Percentiles rank a stretch among this genome's conserved stretches.
These are phyloP conservation scores for Neophaeococcomyces mojaviensis DNA, from an alignment of 2,329 filamentous ascomycete species.

Conservation along the genomic window DNA sequence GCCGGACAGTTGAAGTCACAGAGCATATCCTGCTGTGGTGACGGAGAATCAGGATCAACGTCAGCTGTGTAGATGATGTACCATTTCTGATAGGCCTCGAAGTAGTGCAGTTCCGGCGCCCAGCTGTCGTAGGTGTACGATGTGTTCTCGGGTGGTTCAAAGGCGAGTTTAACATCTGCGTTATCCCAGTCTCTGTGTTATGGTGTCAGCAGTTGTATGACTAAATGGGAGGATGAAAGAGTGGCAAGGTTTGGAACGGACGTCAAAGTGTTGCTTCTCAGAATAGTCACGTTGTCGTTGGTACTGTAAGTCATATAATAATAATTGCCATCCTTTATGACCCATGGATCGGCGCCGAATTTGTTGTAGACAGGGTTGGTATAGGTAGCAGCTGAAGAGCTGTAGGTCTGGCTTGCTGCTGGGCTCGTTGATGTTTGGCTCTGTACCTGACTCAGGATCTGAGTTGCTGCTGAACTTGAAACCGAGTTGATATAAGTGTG, in stretches of 20 bases:
- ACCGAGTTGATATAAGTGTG: no score
- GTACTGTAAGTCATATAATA: constrained; percentile 37
- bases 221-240: no score
- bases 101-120: constrained; percentile 43
- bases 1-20: constrained; percentile 44
- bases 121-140: constrained; percentile 44
- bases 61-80: constrained; percentile 49
- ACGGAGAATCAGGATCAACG: constrained; percentile 38
- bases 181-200: constrained; percentile 31
- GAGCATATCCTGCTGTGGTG: constrained; percentile 41
- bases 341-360: constrained; percentile 36
- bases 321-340: constrained; percentile 33
- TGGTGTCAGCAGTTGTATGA: no score
- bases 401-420: constrained; percentile 6
- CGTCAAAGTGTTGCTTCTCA: constrained; percentile 31
- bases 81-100: constrained; percentile 38
- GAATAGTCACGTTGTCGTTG: constrained; percentile 35
- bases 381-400: constrained; percentile 32
- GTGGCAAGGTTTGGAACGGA: constrained; percentile 18
- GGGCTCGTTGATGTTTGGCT: background rate
- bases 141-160: constrained; percentile 31
- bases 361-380: constrained; percentile 35
- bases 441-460: no score
- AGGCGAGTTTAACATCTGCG: constrained; percentile 31
- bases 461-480: no score